phyloP scores from a whole-genome alignment of 257 asterid genomes.

The Gardenia jasminoides region DNA sequence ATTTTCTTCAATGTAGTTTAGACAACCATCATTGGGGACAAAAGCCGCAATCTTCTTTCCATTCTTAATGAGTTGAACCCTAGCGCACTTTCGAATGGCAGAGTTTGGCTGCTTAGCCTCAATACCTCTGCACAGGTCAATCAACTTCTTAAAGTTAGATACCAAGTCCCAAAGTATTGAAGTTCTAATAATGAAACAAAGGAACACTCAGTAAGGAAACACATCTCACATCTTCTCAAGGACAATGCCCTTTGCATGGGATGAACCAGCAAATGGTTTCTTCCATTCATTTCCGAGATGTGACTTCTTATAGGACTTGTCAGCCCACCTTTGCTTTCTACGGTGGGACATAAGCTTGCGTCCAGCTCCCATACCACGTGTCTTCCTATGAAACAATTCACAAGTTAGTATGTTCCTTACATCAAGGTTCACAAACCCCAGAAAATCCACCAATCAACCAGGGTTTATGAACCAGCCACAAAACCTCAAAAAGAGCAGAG shows the following conservation, averaged over 20 bases:
- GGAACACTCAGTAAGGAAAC: neutral
- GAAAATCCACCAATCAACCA: neutral
- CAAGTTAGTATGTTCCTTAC: neutral
- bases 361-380: conserved; percentile 88
- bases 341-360: conserved; percentile 82
- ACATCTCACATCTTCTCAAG: conserved; percentile 67
- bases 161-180: neutral
- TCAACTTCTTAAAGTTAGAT: neutral
- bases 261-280: conserved; percentile 81
- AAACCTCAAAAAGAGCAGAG: neutral
- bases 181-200: neutral
- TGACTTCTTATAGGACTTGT: conserved; percentile 73
- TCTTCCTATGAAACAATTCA: conserved; percentile 41
- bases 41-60: conserved; percentile 87
- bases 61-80: conserved; percentile 77
- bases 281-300: conserved; percentile 84
- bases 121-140: conserved; percentile 48
- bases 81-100: conserved; percentile 80
- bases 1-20: conserved; percentile 78
- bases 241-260: conserved; percentile 80
- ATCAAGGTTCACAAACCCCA: neutral
- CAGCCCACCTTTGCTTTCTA: conserved; percentile 73
- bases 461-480: neutral
- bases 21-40: conserved; percentile 81
- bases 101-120: conserved; percentile 88